phyloP scores from a whole-genome alignment of 1,284 basidiomycete genomes.

The Apiotrichum gracile region DNA sequence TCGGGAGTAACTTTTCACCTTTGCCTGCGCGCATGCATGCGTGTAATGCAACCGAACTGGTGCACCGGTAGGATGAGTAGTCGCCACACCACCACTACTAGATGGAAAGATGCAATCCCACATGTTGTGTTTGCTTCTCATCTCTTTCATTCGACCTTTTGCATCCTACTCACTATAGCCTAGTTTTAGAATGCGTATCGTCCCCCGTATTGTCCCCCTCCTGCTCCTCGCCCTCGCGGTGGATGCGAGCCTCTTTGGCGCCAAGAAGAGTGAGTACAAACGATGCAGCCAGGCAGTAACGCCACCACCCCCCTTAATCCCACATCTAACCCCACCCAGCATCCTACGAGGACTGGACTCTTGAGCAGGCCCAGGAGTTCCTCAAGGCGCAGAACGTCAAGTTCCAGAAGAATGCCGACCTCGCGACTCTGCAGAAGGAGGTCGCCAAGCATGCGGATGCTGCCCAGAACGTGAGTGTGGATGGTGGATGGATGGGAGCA shows the following conservation, averaged over 20 bases:
- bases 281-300: not conserved
- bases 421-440: constrained; percentile 48
- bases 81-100: too few relatives aligned
- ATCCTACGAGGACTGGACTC: constrained; percentile 60
- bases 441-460: constrained; percentile 53
- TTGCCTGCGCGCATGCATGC: too few relatives aligned
- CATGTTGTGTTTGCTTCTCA: too few relatives aligned
- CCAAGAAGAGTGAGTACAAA: constrained; percentile 35
- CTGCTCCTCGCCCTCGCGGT: constrained; percentile 28
- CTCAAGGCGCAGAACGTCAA: constrained; percentile 64
- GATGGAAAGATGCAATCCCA: too few relatives aligned
- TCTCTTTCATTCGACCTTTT: too few relatives aligned
- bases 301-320: not conserved
- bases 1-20: too few relatives aligned
- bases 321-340: constrained; percentile 27
- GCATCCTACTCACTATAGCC: too few relatives aligned
- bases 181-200: not conserved
- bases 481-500: not conserved
- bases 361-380: constrained; percentile 61
- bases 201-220: not conserved
- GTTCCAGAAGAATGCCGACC: constrained; percentile 51
- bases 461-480: constrained; percentile 44
- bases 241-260: constrained; percentile 42
- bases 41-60: too few relatives aligned
- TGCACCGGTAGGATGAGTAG: too few relatives aligned